Evolutionary conservation across 768 basidiomycete genomes (phyloP), one percentile per base, ranked within the genome.

Genomic region (Macrolepiota albuminosa): DNA sequence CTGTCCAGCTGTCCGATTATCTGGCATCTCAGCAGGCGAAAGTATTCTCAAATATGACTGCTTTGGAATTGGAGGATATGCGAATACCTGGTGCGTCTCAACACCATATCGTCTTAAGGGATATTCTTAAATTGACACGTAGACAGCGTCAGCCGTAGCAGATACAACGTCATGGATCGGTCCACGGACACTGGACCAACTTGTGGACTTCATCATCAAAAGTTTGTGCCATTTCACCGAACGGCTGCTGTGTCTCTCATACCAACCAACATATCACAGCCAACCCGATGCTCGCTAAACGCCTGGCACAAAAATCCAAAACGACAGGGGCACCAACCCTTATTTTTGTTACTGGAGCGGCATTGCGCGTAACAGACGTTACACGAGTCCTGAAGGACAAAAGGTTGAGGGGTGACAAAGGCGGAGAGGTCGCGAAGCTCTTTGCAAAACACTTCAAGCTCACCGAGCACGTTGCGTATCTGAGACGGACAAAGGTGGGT

Each of bases 361-460:
- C 96, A 4, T 79, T 98, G 39, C 84, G 96, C 54, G 95, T 94
- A n/a, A 88, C 86, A 54, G 93, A 98, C 72, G 83, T 94, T 21
- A 89, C 91, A 40, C 78, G 93, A 60, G 76, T 84, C 55, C 78
- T 94, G 57, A 87, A 82, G 71, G 81, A 86, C 72, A 85, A 82
- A 72, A 82, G 74, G 63, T 77, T 92, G 54, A 78, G 85, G 57
- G 88, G 89, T 39, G 87, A 91, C 26, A 95, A 93, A 69, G 87
- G 91, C 57, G 93, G 91, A 11, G 93, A 96, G 64, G 88, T 97
- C 36, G 95, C 91, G 24, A 98, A 98, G 72, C 83, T 99, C 31
- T 98, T 98, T 67, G 93, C 95, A 34, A 95, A 89, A 72, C 95
- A 98, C 70, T 86, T 96, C 75, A 97, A 95, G 74, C 77, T 95